Base-by-base conservation (phyloP, 140 eudicot species). In the Anethum foeniculum region DNA sequence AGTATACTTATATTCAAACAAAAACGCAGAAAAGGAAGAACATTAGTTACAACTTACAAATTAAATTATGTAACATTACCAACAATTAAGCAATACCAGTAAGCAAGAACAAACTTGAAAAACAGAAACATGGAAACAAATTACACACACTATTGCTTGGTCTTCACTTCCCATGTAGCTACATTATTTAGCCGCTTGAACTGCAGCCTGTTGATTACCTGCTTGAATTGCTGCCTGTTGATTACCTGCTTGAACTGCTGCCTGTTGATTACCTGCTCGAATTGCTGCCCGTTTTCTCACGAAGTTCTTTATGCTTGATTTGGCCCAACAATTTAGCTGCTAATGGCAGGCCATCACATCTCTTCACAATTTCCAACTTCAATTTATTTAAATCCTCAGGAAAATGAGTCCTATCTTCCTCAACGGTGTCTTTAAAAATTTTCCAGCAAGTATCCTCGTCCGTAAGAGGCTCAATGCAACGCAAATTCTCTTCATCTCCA, bases 311-410 rank as follows among this genome's bases (percentile, higher is more conserved):
- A 44, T 77, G 82, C 65, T 83, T 87, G 77, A 89, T 89, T 18
- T 77, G 75, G 6, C 88, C 93, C 56, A 87, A 69, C 81, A 89
- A 80, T 80, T 74, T 83, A 4, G 91, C 93, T 43, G 91, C 90
- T 79, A 87, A 82, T 30, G 94, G 94, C 30, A 86, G 79, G 7
- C 94, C 91, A 62, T 78, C 87, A 43, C 90, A 83, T 76, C 80
- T 90, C 19, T 44, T 75, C 62, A 86, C 28, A 39, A 88, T 79
- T 43, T 60, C 83, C 2, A 2, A 43, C 71, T 88, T 81, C 54
- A 86, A 7, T 0, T 6, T 65, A 0, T 19, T 58, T 81, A 84
- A 48, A 44, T 54, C 2, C 54, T 0, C 3, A 4, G 86, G 83
- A 14, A 85, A 51, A 10, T 18, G 77, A 23, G 46, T 80, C 18